A percentile compares a stretch with the other conserved stretches of the same genome.
phyloP scores from a whole-genome alignment of 2,329 filamentous ascomycete genomes.

The Diaporthe vexans region DNA sequence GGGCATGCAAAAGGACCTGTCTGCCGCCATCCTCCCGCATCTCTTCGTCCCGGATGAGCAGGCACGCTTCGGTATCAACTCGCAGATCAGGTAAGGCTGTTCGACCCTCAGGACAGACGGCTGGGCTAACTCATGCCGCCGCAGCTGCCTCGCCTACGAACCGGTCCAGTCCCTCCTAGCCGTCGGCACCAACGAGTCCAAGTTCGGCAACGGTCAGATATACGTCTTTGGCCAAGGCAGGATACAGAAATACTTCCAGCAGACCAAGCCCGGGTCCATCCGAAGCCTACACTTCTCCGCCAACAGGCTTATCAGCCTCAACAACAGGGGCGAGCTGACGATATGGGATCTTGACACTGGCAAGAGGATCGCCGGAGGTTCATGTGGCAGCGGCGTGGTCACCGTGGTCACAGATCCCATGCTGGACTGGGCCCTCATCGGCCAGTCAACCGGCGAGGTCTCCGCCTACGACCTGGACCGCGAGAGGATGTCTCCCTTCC shows the following conservation, averaged over 20 bases:
- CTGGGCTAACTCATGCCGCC: slow-evolving; percentile 47
- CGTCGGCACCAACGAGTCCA: slow-evolving; percentile 88
- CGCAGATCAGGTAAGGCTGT: slow-evolving; percentile 71
- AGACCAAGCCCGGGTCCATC: slow-evolving; percentile 81
- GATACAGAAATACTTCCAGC: slow-evolving; percentile 80
- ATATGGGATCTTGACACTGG: slow-evolving; percentile 85
- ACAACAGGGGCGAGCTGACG: slow-evolving; percentile 86
- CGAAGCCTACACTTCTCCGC: slow-evolving; percentile 86
- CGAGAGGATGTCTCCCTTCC: slow-evolving; percentile 80
- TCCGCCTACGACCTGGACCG: slow-evolving; percentile 95
- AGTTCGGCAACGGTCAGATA: slow-evolving; percentile 88
- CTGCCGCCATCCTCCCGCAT: slow-evolving; percentile 81
- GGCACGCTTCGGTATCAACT: slow-evolving; percentile 85
- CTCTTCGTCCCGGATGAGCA: slow-evolving; percentile 89
- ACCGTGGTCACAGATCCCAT: slow-evolving; percentile 86
- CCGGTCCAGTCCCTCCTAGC: slow-evolving; percentile 94
- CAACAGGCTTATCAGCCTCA: slow-evolving; percentile 87
- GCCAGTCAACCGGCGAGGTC: slow-evolving; percentile 85
- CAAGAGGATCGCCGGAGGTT: slow-evolving; percentile 75
- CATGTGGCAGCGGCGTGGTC: slow-evolving; percentile 82
- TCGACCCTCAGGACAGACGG: not conserved
- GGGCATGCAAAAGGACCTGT: slow-evolving; percentile 92
- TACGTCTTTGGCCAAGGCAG: slow-evolving; percentile 89
- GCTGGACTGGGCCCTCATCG: slow-evolving; percentile 93
- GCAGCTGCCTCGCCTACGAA: slow-evolving; percentile 90